These are phyloP conservation scores for Yarrowia galli DNA, from an alignment of 1,139 yeast species.

Conservation along the genomic window DNA sequence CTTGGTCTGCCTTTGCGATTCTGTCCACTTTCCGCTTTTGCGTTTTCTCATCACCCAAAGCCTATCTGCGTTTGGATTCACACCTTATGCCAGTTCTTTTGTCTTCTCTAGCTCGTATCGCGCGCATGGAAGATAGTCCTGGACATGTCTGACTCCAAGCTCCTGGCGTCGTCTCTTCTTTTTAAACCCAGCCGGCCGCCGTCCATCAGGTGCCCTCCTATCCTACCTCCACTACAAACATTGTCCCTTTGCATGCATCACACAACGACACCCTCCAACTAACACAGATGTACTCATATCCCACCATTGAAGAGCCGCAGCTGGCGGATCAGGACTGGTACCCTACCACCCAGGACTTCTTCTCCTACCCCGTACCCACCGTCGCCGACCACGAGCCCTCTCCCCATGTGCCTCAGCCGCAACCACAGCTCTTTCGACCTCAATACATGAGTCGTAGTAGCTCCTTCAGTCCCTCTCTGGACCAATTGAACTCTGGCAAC, in stretches of 20 bases:
- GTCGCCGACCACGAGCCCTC: conserved; percentile 22
- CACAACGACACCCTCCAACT: conserved; percentile 3
- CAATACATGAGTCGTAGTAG: conserved; percentile 21
- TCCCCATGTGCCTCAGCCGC: not conserved
- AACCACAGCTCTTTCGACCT: conserved; percentile 18
- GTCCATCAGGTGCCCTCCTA: not conserved
- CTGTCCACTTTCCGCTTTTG: not conserved
- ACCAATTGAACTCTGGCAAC: not conserved
- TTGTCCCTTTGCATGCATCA: conserved; percentile 5
- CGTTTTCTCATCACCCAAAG: not conserved
- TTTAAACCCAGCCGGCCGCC: conserved; percentile 8
- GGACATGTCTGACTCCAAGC: conserved; percentile 13
- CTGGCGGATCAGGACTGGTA: conserved; percentile 37
- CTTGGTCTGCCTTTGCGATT: no score
- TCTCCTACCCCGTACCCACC: conserved; percentile 28
- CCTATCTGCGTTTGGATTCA: not conserved
- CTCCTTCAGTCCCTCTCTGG: conserved; percentile 18
- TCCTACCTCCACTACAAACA: not conserved
- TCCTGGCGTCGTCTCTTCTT: conserved; percentile 6
- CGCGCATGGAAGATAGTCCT: conserved; percentile 38
- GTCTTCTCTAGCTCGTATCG: conserved; percentile 37
- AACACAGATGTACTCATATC: conserved; percentile 38
- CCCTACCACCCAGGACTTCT: conserved; percentile 36
- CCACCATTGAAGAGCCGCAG: conserved; percentile 35
- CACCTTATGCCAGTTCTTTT: conserved; percentile 21